Percentiles rank a stretch among this genome's conserved stretches.
phyloP scores from a whole-genome alignment of 352 stramenopile species.

The Albugo candida region DNA sequence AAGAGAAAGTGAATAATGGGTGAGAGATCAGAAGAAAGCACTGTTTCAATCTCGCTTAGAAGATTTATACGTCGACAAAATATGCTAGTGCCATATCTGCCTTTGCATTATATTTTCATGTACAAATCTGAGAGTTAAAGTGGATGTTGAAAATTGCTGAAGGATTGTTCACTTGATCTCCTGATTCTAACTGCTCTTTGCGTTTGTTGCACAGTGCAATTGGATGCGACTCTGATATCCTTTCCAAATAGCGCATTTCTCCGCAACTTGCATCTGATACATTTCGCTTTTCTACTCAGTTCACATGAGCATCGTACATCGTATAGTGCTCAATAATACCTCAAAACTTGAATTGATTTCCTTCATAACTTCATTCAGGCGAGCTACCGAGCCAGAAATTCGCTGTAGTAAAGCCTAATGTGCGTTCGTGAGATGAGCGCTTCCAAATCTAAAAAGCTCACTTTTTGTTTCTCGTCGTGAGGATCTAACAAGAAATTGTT shows the following conservation, averaged over 20 bases:
- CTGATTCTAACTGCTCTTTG: too few species aligned
- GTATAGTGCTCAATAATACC: conserved; percentile 12
- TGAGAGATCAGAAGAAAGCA: too few species aligned
- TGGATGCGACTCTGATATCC: conserved; percentile 69
- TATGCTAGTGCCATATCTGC: too few species aligned
- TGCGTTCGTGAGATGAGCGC: neutral
- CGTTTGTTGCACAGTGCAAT: conserved; percentile 13
- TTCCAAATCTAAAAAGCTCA: conserved; percentile 1
- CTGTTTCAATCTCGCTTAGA: too few species aligned
- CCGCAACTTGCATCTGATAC: conserved; percentile 40
- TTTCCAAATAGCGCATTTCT: conserved; percentile 69
- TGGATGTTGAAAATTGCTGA: too few species aligned
- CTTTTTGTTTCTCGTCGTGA: conserved; percentile 77
- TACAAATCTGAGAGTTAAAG: too few species aligned
- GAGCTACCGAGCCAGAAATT: conserved; percentile 52
- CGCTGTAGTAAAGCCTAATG: conserved; percentile 44
- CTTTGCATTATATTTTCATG: too few species aligned
- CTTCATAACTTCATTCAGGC: conserved; percentile 63
- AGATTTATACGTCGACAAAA: too few species aligned
- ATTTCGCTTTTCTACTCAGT: conserved; percentile 44
- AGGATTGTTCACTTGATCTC: too few species aligned
- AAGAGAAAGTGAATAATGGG: too few species aligned
- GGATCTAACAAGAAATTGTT: conserved; percentile 19
- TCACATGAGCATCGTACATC: neutral
- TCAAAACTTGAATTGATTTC: conserved; percentile 75